Base-by-base conservation (phyloP, 2,329 filamentous ascomycete species). In the Alternaria novae-zelandiae region DNA sequence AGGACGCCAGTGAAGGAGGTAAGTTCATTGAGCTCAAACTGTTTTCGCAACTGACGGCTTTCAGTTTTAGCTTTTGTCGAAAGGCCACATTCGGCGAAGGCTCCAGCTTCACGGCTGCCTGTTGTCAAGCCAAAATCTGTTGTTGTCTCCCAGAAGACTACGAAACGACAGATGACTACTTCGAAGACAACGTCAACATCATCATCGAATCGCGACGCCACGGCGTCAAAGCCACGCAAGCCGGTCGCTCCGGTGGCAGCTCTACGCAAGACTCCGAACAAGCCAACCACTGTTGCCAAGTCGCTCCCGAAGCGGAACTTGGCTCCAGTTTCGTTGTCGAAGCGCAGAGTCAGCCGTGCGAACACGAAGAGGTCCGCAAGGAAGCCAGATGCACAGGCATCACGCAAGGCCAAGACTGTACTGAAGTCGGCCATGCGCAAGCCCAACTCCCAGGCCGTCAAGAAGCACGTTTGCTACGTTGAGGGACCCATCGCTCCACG, bases 401-500 rank as follows among this genome's bases (percentile, higher is more conserved):
- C 25, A 21, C 23, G 45, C 36, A 55, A 30, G 36, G 25, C 53
- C 41, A 44, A 26, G 21, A 45, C 53, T 13, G 32, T 17, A 21
- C 17, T 46, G 8, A 23, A 41, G 23, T 36, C 53, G 11, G 54
- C 54, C 46, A 20, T 51, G 7, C 26, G 32, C 41, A 12, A 49
- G 15, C 15, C 53, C 15, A 11, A 28, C 21, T 41, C 46, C 5
- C 12, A 20, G 17, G 17, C 12, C 7, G 41, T 23, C 12, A 45
- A 49, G 26, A 63, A 69, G 53, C 43, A 30, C 20, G 54, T 62
- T 17, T 32, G 17, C 11, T 69, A 65, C 21, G 11, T 55, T 28
- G 55, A 64, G 21, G 57, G 47, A 9, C 47, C 47, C 6, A 20
- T 56, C 54, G 47, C 46, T 21, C 51, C 50, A 20, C 21, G 28